Evolutionary conservation across 805 yeast species (phyloP), one percentile per base, ranked within the genome.

Genomic region (Yarrowia divulgata): DNA sequence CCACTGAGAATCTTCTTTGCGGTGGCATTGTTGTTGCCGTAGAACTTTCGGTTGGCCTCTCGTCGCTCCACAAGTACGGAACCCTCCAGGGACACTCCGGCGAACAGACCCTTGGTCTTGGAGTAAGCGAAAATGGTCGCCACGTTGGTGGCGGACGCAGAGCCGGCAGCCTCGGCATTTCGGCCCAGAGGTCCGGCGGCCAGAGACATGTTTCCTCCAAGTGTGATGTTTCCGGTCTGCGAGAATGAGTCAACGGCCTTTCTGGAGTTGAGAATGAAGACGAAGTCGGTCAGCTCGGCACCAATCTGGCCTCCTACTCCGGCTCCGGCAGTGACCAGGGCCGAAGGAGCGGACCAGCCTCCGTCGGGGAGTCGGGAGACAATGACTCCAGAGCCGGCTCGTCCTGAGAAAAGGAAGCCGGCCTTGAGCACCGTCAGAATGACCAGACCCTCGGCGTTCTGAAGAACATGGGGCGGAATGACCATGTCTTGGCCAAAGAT

Each of bases 281-380:
- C 97, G 76, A 94, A 94, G 81, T 94, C 98, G 1, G 99, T 94
- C 75, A 94, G 82, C 78, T 94, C 99, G 9, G 97, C 93, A 50
- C 99, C 99, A 72, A 95, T 86, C 81, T 93, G 96, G 54, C 99
- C 99, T 70, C 99, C 99, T 8, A 95, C 98, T 75, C 99, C 98
- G 4, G 98, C 98, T 74, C 98, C 99, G 3, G 97, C 98, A 29
- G 98, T 91, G 67, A 87, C 89, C 73, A 95, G 89, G 10, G 98
- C 99, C 1, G 97, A 89, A 0, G 99, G 99, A 2, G 98, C 97
- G 14, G 98, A 93, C 99, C 99, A 94, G 0, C 90, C 80, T 0
- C 98, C 98, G 79, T 95, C 98, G 1, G 96, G 96, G 63, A 95
- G 83, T 70, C 98, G 83, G 6, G 98, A 97, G 34, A 94, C 96